A percentile compares a stretch with the other conserved stretches of the same genome.
Conservation (phyloP, 108 stramenopile species). For the Skeletonema grethae region DNA sequence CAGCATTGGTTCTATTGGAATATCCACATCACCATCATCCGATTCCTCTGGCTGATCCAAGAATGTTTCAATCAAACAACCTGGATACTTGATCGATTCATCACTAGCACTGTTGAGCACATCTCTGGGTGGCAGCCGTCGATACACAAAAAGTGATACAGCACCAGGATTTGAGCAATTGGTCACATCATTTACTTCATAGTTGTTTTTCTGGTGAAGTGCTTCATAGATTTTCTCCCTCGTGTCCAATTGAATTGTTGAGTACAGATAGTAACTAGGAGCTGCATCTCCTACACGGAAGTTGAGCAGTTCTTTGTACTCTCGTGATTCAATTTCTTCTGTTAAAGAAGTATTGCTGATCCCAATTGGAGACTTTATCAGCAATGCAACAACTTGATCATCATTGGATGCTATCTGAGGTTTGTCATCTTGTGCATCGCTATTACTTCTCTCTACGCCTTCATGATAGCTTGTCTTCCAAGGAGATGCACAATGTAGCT, state of each 20-base stretch:
- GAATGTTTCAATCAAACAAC: conserved; percentile 71
- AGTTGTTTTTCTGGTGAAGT: neutral
- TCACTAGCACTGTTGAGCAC: neutral
- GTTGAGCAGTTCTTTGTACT: conserved; percentile 32
- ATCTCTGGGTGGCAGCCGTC: conserved; percentile 25
- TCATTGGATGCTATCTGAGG: neutral
- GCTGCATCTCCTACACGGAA: conserved; percentile 51
- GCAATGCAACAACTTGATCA: conserved; percentile 37
- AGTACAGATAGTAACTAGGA: conserved; percentile 46
- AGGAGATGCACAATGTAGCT: conserved; percentile 44
- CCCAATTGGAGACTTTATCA: conserved; percentile 18
- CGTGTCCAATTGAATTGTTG: conserved; percentile 11
- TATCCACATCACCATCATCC: conserved; percentile 16
- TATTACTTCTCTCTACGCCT: neutral
- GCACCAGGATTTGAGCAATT: conserved; percentile 10
- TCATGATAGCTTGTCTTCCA: conserved; percentile 19
- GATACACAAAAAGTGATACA: conserved; percentile 30
- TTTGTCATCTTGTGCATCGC: neutral
- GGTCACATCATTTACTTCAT: conserved; percentile 8
- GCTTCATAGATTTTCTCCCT: neutral
- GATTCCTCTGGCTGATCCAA: conserved; percentile 16
- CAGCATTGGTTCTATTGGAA: conserved; percentile 16
- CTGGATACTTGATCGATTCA: conserved; percentile 21
- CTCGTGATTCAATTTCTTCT: conserved; percentile 34
- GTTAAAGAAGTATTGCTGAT: neutral